These are phyloP conservation scores for Spongispora temasekensis DNA, from an alignment of 1,284 basidiomycete species.

Conservation along the genomic window DNA sequence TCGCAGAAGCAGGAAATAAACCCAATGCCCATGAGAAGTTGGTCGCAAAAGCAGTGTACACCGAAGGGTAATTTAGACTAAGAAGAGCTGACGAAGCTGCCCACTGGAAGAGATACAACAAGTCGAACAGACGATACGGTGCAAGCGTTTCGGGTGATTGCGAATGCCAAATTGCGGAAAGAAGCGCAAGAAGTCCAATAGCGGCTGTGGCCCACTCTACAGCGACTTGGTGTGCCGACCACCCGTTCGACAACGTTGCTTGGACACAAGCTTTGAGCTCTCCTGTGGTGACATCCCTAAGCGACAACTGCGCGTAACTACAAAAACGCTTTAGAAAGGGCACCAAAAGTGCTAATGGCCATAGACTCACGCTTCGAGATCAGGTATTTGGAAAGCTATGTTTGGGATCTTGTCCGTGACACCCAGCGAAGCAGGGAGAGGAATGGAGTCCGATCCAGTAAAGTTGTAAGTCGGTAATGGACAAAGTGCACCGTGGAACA, in stretches of 20 bases:
- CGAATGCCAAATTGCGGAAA: constrained; percentile 72
- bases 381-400: constrained; percentile 87
- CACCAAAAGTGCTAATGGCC: background rate
- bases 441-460: constrained; percentile 75
- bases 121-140: constrained; percentile 74
- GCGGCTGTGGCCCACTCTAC: constrained; percentile 81
- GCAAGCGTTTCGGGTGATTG: constrained; percentile 47
- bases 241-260: constrained; percentile 89
- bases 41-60: constrained; percentile 77
- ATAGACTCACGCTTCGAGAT: constrained; percentile 71
- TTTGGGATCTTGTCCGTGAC: constrained; percentile 63
- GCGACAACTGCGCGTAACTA: constrained; percentile 73
- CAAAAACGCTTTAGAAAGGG: constrained; percentile 11
- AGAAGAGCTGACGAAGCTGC: constrained; percentile 79
- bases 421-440: constrained; percentile 63
- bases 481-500: constrained; percentile 80
- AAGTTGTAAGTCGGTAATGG: constrained; percentile 88
- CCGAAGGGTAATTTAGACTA: constrained; percentile 83
- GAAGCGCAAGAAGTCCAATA: constrained; percentile 67
- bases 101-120: constrained; percentile 81
- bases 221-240: constrained; percentile 72
- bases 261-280: constrained; percentile 86
- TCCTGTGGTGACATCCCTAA: constrained; percentile 69
- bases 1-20: constrained; percentile 63
- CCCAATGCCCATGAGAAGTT: constrained; percentile 93